A percentile compares a stretch with the other conserved stretches of the same genome.
These are phyloP conservation scores for Nicotiana tomentosiformis DNA, from an alignment of 257 asterid genomes.

Conservation along the genomic window DNA sequence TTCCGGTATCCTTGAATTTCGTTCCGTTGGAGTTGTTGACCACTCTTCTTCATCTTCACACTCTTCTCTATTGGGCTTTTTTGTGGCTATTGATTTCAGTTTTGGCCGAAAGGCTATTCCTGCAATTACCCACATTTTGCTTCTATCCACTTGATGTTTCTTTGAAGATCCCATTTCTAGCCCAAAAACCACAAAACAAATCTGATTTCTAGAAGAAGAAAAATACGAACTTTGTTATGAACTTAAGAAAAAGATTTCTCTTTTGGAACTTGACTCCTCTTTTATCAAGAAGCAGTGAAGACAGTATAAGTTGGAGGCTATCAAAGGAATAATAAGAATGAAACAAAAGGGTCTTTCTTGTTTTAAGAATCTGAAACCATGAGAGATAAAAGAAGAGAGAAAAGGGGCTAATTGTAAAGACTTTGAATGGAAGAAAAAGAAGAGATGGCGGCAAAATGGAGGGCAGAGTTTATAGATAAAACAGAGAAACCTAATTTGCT, in stretches of 20 bases:
- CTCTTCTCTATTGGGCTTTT: constrained; percentile 21
- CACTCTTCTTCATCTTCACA: constrained; percentile 23
- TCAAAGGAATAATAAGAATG: constrained; percentile 19
- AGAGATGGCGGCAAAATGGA: constrained; percentile 57
- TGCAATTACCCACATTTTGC: constrained; percentile 63
- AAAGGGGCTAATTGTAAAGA: background rate
- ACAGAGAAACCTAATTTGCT: background rate
- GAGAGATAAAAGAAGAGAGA: too few relatives aligned
- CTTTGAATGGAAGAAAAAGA: constrained; percentile 17
- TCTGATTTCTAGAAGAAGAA: background rate
- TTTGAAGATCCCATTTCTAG: constrained; percentile 51
- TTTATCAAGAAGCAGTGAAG: too few relatives aligned
- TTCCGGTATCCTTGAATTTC: constrained; percentile 64
- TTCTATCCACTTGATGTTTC: constrained; percentile 45
- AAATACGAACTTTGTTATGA: background rate
- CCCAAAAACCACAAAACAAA: background rate
- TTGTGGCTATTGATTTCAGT: constrained; percentile 49
- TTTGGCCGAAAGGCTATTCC: constrained; percentile 59
- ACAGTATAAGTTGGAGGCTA: too few relatives aligned
- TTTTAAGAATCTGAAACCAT: too few relatives aligned
- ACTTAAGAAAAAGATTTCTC: too few relatives aligned
- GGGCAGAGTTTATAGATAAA: constrained; percentile 7
- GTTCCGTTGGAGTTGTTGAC: constrained; percentile 75
- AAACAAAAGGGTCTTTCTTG: constrained; percentile 26
- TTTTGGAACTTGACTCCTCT: too few relatives aligned